These are phyloP conservation scores for Diddensiella transvaalensis DNA, from an alignment of 805 yeast genomes.

Conservation along the genomic window DNA sequence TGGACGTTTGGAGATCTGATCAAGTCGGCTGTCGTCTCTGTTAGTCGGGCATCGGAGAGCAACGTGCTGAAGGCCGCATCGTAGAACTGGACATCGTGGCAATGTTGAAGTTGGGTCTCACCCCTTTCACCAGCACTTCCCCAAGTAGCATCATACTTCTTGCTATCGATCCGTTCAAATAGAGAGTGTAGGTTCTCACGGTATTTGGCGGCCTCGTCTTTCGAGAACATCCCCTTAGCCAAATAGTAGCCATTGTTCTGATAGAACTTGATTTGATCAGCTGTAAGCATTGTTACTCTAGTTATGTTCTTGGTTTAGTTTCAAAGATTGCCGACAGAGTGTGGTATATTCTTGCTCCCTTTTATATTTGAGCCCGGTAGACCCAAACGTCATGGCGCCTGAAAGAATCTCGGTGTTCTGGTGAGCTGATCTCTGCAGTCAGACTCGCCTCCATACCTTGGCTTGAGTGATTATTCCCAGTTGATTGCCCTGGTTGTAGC, in stretches of 20 bases:
- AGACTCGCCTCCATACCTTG: no score
- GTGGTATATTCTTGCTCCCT: background rate
- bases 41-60: constrained; percentile 2
- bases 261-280: constrained; percentile 2
- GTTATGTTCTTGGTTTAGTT: no score
- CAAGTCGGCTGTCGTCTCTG: constrained; percentile 3
- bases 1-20: constrained; percentile 6
- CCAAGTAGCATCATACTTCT: background rate
- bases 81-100: constrained; percentile 6
- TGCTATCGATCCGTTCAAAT: constrained; percentile 3
- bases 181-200: background rate
- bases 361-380: no score
- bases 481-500: no score
- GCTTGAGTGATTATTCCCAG: background rate
- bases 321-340: no score
- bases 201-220: constrained; percentile 4
- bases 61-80: background rate
- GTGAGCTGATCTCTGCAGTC: no score
- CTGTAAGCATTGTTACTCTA: background rate
- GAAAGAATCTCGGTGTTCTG: no score
- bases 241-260: constrained; percentile 3
- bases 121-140: constrained; percentile 5
- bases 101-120: constrained; percentile 2
- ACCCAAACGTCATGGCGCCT: no score
- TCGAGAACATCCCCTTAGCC: constrained; percentile 2